Evolutionary conservation across 2,329 filamentous ascomycete species (phyloP).

Genomic region (Colletotrichum viniferum): DNA sequence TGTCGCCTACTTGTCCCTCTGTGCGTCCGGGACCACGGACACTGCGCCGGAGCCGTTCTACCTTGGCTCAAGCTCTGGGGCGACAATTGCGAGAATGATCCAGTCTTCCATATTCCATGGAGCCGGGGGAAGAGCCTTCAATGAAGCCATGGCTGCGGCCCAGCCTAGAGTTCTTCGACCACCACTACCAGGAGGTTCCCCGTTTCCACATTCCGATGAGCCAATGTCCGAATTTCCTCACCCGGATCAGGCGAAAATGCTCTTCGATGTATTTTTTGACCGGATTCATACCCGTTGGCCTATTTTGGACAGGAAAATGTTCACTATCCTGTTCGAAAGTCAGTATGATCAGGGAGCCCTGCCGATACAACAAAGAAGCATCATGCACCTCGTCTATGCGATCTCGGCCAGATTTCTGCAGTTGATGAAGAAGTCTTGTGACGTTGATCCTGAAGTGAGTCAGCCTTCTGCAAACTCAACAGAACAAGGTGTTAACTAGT

Average conservation of each 20-base stretch:
- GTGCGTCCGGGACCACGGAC: slow-evolving; percentile 27
- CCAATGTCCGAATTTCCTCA: slow-evolving; percentile 21
- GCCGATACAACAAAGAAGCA: slow-evolving; percentile 26
- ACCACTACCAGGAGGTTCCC: background rate
- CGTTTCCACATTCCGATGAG: slow-evolving; percentile 13
- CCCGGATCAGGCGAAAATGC: slow-evolving; percentile 16
- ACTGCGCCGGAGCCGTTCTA: slow-evolving; percentile 29
- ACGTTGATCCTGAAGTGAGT: slow-evolving; percentile 28
- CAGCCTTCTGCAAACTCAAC: no score
- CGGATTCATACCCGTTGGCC: slow-evolving; percentile 30
- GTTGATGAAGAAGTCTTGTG: slow-evolving; percentile 26
- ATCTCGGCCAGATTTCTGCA: slow-evolving; percentile 29
- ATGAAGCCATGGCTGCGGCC: background rate
- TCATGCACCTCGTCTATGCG: slow-evolving; percentile 29
- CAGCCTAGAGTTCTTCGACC: background rate
- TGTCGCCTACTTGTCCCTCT: slow-evolving; percentile 28
- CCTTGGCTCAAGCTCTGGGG: slow-evolving; percentile 29
- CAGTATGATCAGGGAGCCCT: slow-evolving; percentile 24
- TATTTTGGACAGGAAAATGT: slow-evolving; percentile 26
- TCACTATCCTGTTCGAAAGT: slow-evolving; percentile 20
- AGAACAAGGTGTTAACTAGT: background rate
- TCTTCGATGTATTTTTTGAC: slow-evolving; percentile 30
- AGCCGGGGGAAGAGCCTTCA: slow-evolving; percentile 5
- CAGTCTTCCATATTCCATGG: slow-evolving; percentile 28
- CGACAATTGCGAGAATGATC: slow-evolving; percentile 29